Evolutionary conservation across 768 basidiomycete genomes (phyloP).

Genomic region (Serendipita sp.): DNA sequence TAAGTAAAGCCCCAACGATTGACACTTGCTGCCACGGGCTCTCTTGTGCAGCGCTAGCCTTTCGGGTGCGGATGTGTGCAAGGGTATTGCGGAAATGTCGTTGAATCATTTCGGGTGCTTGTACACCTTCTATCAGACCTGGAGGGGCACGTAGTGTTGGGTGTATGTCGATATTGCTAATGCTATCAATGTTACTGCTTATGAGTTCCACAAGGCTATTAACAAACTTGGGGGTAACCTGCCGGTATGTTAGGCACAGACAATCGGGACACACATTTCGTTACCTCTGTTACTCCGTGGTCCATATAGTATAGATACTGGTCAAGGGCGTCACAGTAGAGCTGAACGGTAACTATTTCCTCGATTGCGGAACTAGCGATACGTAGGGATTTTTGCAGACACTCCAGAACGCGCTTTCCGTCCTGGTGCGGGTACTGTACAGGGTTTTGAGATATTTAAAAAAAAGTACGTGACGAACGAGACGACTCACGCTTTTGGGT

Average conservation of each 20-base stretch:
- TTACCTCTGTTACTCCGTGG: conserved; percentile 75
- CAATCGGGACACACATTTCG: conserved; percentile 17
- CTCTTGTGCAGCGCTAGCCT: conserved; percentile 27
- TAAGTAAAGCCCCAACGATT: conserved; percentile 70
- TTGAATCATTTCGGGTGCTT: conserved; percentile 84
- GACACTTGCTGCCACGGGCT: conserved; percentile 72
- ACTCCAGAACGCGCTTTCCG: conserved; percentile 93
- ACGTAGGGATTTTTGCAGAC: conserved; percentile 87
- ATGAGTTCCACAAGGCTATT: conserved; percentile 94
- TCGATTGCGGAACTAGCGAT: conserved; percentile 95
- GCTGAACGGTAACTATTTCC: conserved; percentile 88
- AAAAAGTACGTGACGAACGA: background rate
- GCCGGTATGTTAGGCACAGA: conserved; percentile 6
- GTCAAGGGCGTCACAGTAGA: conserved; percentile 92
- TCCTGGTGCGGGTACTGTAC: conserved; percentile 71
- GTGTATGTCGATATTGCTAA: conserved; percentile 74
- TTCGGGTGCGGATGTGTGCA: conserved; percentile 61
- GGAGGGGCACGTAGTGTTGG: conserved; percentile 75
- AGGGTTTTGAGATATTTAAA: background rate
- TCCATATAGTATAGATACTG: conserved; percentile 95
- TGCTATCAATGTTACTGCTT: conserved; percentile 82
- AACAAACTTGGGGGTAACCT: conserved; percentile 92
- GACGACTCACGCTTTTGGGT: conserved; percentile 38
- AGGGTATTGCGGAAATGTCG: conserved; percentile 90
- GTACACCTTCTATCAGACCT: conserved; percentile 80